Evolutionary conservation across 495 filamentous ascomycete species (phyloP), one percentile per base, ranked within the genome.

Genomic region (Parathielavia appendiculata): DNA sequence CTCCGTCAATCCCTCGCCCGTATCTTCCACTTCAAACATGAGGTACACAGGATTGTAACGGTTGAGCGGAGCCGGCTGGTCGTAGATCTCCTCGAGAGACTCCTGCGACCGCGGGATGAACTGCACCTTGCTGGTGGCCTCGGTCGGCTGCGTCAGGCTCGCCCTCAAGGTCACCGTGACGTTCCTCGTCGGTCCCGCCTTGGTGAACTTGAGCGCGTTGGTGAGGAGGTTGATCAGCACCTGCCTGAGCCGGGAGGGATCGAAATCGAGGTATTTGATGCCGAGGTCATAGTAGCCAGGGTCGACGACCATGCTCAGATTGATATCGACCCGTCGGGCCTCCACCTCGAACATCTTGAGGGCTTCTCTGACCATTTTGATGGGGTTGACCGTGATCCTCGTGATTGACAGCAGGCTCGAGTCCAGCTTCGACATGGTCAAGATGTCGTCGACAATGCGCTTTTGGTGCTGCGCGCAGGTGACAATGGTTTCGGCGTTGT

Each of bases 341-440:
- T 90, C 85, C 2, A 85, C 80, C 55, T 84, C 81, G 66, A 89
- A 91, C 77, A 90, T 90, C 64, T 83, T 86, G 38, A 89, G 63
- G 1, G 85, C 80, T 12, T 77, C 76, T 54, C 81, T 74, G 4
- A 89, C 78, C 51, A 89, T 77, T 23, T 73, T 70, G 57, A 82
- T 74, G 0, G 87, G 88, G 64, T 88, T 79, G 2, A 85, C 80
- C 50, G 81, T 81, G 32, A 82, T 80, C 16, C 86, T 88, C 9
- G 85, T 81, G 22, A 92, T 80, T 14, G 83, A 76, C 4, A 92
- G 71, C 59, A 90, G 73, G 16, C 83, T 83, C 4, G 85, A 86
- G 61, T 92, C 88, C 17, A 92, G 77, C 66, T 92, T 92, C 2
- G 86, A 90, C 57, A 89, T 81, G 4, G 85, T 88, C 45, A 92